Conservation (phyloP, 345 rosid genomes). For the Syzygium oleosum region DNA sequence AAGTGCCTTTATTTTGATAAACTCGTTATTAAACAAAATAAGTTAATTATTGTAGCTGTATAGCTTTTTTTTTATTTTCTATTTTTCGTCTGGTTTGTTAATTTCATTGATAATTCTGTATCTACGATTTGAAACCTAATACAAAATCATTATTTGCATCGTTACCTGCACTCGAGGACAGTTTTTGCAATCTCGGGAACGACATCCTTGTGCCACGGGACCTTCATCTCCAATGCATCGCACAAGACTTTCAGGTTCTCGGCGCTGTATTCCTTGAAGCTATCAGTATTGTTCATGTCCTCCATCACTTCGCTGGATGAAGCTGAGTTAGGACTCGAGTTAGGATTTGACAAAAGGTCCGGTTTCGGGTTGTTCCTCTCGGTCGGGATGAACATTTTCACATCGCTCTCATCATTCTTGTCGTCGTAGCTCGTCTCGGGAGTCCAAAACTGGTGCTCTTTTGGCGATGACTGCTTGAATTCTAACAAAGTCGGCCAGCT, state of each 20-base stretch:
- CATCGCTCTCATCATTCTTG: not conserved
- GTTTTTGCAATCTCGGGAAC: conserved; percentile 35
- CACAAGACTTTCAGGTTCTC: conserved; percentile 41
- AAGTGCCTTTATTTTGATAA: not conserved
- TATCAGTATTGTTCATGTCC: conserved; percentile 25
- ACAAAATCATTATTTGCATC: not conserved
- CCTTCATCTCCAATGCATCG: conserved; percentile 42
- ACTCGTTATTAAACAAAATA: not conserved
- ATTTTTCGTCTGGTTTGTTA: not conserved
- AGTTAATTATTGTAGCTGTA: not conserved
- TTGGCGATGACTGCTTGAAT: conserved; percentile 10
- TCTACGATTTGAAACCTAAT: not conserved
- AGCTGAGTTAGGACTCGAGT: conserved; percentile 72
- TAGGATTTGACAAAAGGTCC: conserved; percentile 35
- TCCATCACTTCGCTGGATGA: conserved; percentile 59
- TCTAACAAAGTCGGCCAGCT: conserved; percentile 43
- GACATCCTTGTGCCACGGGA: conserved; percentile 41
- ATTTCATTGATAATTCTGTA: not conserved
- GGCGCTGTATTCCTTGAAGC: conserved; percentile 33
- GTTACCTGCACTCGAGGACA: conserved; percentile 52
- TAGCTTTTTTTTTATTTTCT: not conserved
- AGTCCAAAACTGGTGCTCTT: conserved; percentile 36
- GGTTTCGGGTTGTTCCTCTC: conserved; percentile 1
- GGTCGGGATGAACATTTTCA: not conserved
- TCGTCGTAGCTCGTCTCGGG: conserved; percentile 15